Evolutionary conservation across 352 stramenopile species (phyloP).

Genomic region (Phytophthora pini): DNA sequence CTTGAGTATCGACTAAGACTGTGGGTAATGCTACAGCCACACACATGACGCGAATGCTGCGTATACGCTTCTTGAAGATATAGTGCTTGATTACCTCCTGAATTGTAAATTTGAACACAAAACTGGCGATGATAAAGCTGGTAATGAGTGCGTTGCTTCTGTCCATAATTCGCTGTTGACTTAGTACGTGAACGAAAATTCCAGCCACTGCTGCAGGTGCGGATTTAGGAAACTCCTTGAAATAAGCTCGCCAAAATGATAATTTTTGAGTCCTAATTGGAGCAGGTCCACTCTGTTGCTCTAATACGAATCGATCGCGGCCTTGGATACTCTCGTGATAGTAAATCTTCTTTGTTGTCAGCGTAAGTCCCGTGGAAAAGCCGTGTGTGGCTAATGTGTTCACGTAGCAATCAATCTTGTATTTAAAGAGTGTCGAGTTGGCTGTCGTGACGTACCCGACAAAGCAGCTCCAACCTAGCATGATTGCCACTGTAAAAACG

Average conservation of each 20-base stretch:
- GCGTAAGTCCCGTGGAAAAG: conserved; percentile 16
- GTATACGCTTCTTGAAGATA: conserved; percentile 30
- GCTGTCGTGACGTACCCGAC: conserved; percentile 11
- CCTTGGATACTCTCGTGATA: conserved; percentile 24
- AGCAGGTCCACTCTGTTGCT: background rate
- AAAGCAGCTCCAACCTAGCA: conserved; percentile 5
- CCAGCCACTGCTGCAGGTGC: conserved; percentile 24
- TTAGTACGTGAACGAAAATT: conserved; percentile 34
- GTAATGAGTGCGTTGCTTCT: conserved; percentile 4
- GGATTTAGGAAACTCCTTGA: conserved; percentile 20
- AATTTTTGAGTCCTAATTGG: background rate
- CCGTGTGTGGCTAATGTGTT: conserved; percentile 11
- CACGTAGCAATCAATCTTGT: conserved; percentile 22
- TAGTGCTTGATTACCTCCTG: conserved; percentile 42
- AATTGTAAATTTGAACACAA: conserved; percentile 39
- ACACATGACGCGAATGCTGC: conserved; percentile 44
- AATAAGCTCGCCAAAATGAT: conserved; percentile 18
- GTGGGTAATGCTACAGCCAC: conserved; percentile 41
- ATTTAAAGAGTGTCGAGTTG: conserved; percentile 14
- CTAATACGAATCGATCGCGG: conserved; percentile 2
- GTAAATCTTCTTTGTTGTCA: conserved; percentile 15
- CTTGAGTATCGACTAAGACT: conserved; percentile 50
- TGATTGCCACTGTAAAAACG: conserved; percentile 7
- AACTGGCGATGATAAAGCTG: conserved; percentile 28
- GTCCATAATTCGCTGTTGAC: conserved; percentile 14